Evolutionary conservation across 306 rosid species (phyloP).

Genomic region (Castanea mollissima): DNA sequence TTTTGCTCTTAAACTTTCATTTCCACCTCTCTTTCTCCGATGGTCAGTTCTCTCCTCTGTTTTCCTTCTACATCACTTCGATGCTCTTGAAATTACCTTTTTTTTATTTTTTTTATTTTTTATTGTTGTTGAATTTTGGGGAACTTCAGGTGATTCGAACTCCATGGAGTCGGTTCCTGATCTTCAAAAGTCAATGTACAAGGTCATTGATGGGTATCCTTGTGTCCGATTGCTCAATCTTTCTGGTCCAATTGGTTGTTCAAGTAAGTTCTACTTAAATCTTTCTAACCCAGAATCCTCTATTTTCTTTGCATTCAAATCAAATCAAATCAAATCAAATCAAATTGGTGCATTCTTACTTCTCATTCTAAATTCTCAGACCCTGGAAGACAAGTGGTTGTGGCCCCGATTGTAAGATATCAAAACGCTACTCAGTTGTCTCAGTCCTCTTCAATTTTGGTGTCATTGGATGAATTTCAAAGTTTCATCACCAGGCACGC

Average conservation of each 20-base stretch:
- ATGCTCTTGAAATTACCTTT: not conserved
- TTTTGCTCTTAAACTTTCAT: constrained; percentile 33
- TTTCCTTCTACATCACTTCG: not conserved
- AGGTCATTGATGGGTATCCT: constrained; percentile 60
- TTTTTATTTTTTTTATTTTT: too few species aligned
- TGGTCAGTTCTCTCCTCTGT: constrained; percentile 13
- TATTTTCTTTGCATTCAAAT: not conserved
- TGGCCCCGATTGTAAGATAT: constrained; percentile 67
- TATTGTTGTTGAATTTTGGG: not conserved
- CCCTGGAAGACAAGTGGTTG: constrained; percentile 85
- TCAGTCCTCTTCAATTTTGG: constrained; percentile 63
- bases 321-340: too few species aligned
- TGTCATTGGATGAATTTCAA: constrained; percentile 62
- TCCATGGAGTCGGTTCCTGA: constrained; percentile 90
- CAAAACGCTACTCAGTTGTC: constrained; percentile 42
- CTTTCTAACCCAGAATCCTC: too few species aligned
- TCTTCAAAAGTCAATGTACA: constrained; percentile 86
- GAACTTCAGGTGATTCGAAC: constrained; percentile 37
- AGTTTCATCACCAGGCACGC: constrained; percentile 65
- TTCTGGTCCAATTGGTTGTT: constrained; percentile 87
- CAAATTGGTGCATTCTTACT: not conserved
- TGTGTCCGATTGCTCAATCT: constrained; percentile 78
- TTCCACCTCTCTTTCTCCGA: constrained; percentile 52
- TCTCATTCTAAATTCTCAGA: constrained; percentile 38
- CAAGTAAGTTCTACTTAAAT: constrained; percentile 46